Conservation (phyloP, 257 asterid genomes). For the Ehretia macrophylla region DNA sequence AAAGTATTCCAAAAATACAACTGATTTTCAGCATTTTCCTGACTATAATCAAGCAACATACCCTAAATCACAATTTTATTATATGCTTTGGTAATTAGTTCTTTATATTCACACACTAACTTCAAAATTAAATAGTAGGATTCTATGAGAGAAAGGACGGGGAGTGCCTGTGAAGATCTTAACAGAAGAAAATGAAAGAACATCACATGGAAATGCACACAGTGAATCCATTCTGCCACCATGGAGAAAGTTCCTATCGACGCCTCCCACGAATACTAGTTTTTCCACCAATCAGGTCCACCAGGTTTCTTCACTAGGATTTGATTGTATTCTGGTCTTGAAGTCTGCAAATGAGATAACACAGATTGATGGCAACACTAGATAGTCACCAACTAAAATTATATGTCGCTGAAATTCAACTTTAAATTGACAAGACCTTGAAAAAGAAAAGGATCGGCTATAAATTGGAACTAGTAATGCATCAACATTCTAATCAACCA, state of each 20-base stretch:
- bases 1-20: too few species aligned
- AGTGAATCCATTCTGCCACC: neutral
- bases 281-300: constrained; percentile 79
- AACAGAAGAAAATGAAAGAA: neutral
- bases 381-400: too few species aligned
- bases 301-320: constrained; percentile 89
- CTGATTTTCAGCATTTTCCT: neutral
- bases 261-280: constrained; percentile 19
- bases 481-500: too few species aligned
- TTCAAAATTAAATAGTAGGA: neutral
- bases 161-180: neutral
- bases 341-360: constrained; percentile 46
- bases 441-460: too few species aligned
- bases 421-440: too few species aligned
- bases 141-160: neutral
- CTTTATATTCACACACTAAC: neutral
- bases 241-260: neutral
- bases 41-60: neutral
- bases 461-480: too few species aligned
- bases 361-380: neutral
- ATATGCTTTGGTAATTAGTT: neutral
- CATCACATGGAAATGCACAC: neutral
- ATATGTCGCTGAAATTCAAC: too few species aligned
- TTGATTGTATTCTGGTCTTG: constrained; percentile 92
- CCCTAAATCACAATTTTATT: too few species aligned